Conservation (phyloP, 345 rosid species). For the Hibiscus trionum region DNA sequence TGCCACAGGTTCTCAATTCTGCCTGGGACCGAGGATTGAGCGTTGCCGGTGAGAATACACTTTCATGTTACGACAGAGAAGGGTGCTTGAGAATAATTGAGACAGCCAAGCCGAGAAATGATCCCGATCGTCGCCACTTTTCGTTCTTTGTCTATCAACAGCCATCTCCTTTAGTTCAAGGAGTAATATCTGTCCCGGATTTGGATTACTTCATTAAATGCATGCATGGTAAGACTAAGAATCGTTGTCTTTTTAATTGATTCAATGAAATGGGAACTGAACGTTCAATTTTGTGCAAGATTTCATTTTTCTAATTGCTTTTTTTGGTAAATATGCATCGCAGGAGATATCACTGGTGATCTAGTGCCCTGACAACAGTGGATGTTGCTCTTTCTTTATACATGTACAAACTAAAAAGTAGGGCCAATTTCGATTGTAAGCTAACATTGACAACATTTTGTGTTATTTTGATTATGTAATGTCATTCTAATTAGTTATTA, state of each 20-base stretch:
- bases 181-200: constrained; percentile 65
- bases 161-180: constrained; percentile 66
- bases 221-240: constrained; percentile 73
- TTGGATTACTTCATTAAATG: constrained; percentile 62
- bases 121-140: constrained; percentile 67
- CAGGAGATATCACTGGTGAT: not conserved
- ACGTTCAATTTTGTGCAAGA: not conserved
- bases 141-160: constrained; percentile 71
- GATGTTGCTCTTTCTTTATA: not conserved
- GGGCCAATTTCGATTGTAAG: not conserved
- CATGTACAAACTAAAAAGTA: not conserved
- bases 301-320: not conserved
- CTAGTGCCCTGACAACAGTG: not conserved
- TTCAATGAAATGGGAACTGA: not conserved
- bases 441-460: not conserved
- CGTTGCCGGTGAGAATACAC: constrained; percentile 61
- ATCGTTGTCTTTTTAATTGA: not conserved
- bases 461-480: not conserved
- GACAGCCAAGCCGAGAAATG: constrained; percentile 77
- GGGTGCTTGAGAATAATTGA: constrained; percentile 65
- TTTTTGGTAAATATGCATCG: constrained; percentile 1
- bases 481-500: not conserved
- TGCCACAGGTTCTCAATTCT: constrained; percentile 58
- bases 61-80: constrained; percentile 69
- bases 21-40: constrained; percentile 78